Base-by-base conservation (phyloP, 257 asterid species). In the Capsicum baccatum region DNA sequence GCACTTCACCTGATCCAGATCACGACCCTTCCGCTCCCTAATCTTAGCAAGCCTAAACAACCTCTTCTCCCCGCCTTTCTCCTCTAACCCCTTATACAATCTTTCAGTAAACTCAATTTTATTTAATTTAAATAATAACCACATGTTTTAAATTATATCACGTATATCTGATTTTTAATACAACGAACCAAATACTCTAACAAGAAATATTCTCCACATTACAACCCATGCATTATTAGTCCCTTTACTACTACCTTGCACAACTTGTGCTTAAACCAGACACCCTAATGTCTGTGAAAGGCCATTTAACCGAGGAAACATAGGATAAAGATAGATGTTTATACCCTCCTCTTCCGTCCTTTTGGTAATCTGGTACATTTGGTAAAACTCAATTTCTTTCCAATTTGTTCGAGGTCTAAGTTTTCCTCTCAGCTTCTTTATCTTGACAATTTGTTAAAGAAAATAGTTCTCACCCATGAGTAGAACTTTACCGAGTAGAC, bases 371-470 rank as follows among this genome's bases (percentile, higher is more conserved):
- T 2, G 4, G 19, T 6, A 19, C 81, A 76, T 54, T 21, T 76
- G 63, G 81, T 76, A 47, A 76, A 76, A 76, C 47, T 76, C 5
- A 8, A 12, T 74, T 50, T 13, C 62, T 54, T 74, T 52, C 26
- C 48, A 52, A 76, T 76, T 52, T 52, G 12, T 76, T 76, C 44
- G 58, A 76, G 48, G 62, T 50, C 62, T 52, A 76, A 52, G 26
- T 56, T 74, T 50, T 50, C 42, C 63, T 76, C 81, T 26, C 26
- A 76, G 14, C 48, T 0, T 76, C 63, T 47, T 76, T 13, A 52
- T 52, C 5, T 21, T 76, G 9, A 26, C 63, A 76, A 26, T 26
- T 76, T 21, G 19, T 50, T 76, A 13, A 52, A 76, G 26, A 76
- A 21, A 16, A 21, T 52, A 52, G 81, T 76, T 76, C 42, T n/a